Conservation (phyloP, 768 basidiomycete species). For the Cubamyces lactineus region DNA sequence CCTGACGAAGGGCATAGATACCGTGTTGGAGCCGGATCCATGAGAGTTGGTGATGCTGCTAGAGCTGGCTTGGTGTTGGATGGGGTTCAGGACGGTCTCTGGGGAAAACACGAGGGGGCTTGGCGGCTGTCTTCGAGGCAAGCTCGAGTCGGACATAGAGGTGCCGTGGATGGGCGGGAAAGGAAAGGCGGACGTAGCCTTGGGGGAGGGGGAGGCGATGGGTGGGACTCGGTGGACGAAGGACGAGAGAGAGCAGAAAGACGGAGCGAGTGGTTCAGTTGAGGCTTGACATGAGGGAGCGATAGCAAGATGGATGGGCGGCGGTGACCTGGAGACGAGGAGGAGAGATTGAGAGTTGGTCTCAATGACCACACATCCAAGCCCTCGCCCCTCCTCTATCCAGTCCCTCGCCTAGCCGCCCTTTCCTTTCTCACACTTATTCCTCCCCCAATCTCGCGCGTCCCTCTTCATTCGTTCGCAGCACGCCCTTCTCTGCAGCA, state of each 20-base stretch:
- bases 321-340: constrained; percentile 29
- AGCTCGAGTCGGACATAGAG: constrained; percentile 39
- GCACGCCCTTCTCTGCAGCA: background rate
- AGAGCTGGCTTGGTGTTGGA: constrained; percentile 41
- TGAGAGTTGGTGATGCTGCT: constrained; percentile 37
- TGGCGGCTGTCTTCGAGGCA: constrained; percentile 53
- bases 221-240: constrained; percentile 19
- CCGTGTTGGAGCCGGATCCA: constrained; percentile 68
- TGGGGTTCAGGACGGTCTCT: constrained; percentile 60
- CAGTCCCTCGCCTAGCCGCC: background rate
- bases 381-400: constrained; percentile 6
- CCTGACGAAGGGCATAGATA: constrained; percentile 91
- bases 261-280: constrained; percentile 21
- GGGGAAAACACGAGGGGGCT: constrained; percentile 81
- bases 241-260: constrained; percentile 23
- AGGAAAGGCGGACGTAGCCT: constrained; percentile 16
- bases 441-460: background rate
- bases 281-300: constrained; percentile 25
- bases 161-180: constrained; percentile 25
- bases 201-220: constrained; percentile 19
- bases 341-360: constrained; percentile 25
- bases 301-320: constrained; percentile 25
- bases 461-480: background rate
- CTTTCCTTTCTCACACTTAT: constrained; percentile 19
- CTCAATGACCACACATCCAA: constrained; percentile 21